Evolutionary conservation across 257 asterid genomes (phyloP).

Genomic region (Catharanthus roseus): DNA sequence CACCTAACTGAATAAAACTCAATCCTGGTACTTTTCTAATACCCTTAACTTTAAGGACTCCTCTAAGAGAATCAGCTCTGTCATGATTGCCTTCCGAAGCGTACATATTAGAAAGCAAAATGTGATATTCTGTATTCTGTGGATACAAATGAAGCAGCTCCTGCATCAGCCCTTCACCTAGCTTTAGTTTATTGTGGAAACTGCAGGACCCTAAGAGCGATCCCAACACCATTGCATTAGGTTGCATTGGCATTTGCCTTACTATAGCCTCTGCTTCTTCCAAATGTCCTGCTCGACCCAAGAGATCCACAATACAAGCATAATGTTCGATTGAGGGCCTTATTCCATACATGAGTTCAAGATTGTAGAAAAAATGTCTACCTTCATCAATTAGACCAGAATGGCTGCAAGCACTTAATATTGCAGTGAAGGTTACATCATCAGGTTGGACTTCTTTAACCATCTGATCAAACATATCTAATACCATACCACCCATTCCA

Average conservation of each 20-base stretch:
- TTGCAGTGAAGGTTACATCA: slow-evolving; percentile 61
- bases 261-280: slow-evolving; percentile 67
- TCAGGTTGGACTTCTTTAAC: slow-evolving; percentile 54
- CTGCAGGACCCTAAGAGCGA: slow-evolving; percentile 74
- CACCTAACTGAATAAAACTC: slow-evolving; percentile 45
- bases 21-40: slow-evolving; percentile 62
- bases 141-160: slow-evolving; percentile 54
- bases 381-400: slow-evolving; percentile 75
- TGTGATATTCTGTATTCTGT: slow-evolving; percentile 57
- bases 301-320: slow-evolving; percentile 72
- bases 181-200: slow-evolving; percentile 40
- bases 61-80: slow-evolving; percentile 53
- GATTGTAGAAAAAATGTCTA: slow-evolving; percentile 43
- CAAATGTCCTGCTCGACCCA: slow-evolving; percentile 63
- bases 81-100: slow-evolving; percentile 43
- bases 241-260: slow-evolving; percentile 57
- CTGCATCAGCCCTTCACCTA: slow-evolving; percentile 44
- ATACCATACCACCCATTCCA: slow-evolving; percentile 50
- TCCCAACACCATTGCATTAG: slow-evolving; percentile 78
- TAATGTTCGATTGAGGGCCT: slow-evolving; percentile 74
- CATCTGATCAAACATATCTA: slow-evolving; percentile 57
- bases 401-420: slow-evolving; percentile 79
- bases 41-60: slow-evolving; percentile 50
- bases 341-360: slow-evolving; percentile 33
- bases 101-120: slow-evolving; percentile 69